phyloP scores from a whole-genome alignment of 164 flowering plant genomes.

The Berberis thunbergii region DNA sequence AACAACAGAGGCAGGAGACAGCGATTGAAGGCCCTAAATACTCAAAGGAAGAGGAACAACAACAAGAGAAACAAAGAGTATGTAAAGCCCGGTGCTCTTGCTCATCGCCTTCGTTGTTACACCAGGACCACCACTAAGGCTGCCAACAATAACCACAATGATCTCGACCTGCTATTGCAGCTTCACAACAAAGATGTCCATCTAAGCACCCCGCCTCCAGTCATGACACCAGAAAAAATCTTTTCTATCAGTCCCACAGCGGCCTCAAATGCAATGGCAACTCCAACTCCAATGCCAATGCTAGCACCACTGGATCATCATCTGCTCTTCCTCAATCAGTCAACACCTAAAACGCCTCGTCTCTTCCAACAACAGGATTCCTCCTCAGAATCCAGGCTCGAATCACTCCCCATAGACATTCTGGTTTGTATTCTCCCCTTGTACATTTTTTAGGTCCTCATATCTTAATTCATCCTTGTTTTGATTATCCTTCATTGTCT shows the following conservation, averaged over 20 bases:
- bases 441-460: neutral
- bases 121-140: constrained; percentile 26
- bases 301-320: constrained; percentile 11
- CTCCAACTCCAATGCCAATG: constrained; percentile 38
- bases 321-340: constrained; percentile 17
- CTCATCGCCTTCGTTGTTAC: constrained; percentile 50
- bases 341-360: constrained; percentile 41
- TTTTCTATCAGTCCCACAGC: too few species aligned
- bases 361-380: constrained; percentile 10
- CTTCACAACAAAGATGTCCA: constrained; percentile 67
- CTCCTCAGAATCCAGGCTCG: constrained; percentile 74
- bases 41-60: constrained; percentile 2
- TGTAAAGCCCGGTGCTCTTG: constrained; percentile 75
- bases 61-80: constrained; percentile 29
- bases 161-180: constrained; percentile 46
- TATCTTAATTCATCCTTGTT: neutral
- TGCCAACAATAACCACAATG: constrained; percentile 15
- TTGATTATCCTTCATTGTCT: neutral
- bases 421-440: constrained; percentile 39
- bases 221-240: too few species aligned
- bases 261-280: constrained; percentile 4
- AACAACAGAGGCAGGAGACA: constrained; percentile 32
- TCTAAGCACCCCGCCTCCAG: constrained; percentile 22
- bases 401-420: constrained; percentile 85
- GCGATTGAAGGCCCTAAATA: constrained; percentile 20